Base-by-base conservation (phyloP, 257 asterid species). In the Anisodus acutangulus region DNA sequence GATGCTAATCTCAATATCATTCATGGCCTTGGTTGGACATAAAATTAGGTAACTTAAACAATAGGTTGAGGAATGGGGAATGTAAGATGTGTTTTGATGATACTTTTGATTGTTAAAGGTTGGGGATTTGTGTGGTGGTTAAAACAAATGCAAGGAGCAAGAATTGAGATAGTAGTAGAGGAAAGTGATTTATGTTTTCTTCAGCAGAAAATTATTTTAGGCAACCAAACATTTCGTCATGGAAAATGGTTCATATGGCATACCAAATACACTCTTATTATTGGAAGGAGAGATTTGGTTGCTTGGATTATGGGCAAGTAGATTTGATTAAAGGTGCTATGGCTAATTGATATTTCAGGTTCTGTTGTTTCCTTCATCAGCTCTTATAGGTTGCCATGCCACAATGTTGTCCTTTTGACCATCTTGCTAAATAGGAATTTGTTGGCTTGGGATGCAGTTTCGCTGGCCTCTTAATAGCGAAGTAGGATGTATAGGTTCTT, bases 11-110 rank as follows among this genome's bases (percentile, higher is more conserved):
- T 76, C 63, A 26, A 9, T 3, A 6, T 76, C 58, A 12, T 22
- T 51, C 81, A 31, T 7, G 22, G 81, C 81, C 37, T 43, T 76
- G 81, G 13, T 76, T 76, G 81, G 81, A 22, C 15, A 76, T 51
- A 17, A 51, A 70, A 76, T 22, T 76, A 51, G 60, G 63, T 13
- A 26, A 51, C 63, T 3, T 53, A 31, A 31, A 51, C 35, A 49
- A 76, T 49, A 76, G 37, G 26, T 53, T 76, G 81, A 31, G 81
- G 22, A 76, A 49, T 22, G 81, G 63, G 63, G 35, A 6, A 70
- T 53, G 81, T 51, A 12, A 51, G 62, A 74, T 13, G 81, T 6
- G 54, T 74, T 19, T 5, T 13, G 22, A 10, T 8, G 43, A 74
- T 12, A 51, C 22, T 76, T 51, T 51, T 51, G 22, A 51, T 63